Percentiles rank a stretch among this genome's conserved stretches.
Evolutionary conservation across 106 monocot genomes (phyloP).

Genomic region (Chionographis japonica): DNA sequence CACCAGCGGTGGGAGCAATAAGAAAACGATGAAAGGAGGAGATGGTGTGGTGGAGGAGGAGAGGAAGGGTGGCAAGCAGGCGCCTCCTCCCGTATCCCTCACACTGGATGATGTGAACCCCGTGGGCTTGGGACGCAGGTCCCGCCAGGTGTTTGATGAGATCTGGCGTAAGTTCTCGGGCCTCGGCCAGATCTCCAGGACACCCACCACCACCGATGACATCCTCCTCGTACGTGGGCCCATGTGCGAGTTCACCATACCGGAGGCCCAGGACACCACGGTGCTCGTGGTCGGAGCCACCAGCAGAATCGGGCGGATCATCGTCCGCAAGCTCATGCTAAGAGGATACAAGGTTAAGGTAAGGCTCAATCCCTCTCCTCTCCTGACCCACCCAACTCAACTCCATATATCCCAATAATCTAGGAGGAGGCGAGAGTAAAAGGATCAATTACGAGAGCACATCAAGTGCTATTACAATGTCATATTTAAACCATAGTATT

Average conservation of each 20-base stretch:
- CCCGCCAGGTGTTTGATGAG: constrained; percentile 94
- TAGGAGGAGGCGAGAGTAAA: too few species aligned
- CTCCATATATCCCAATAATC: too few species aligned
- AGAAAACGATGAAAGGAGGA: background rate
- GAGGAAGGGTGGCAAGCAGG: background rate
- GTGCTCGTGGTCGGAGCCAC: constrained; percentile 92
- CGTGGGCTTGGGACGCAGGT: constrained; percentile 78
- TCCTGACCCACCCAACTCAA: too few species aligned
- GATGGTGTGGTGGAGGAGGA: background rate
- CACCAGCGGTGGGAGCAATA: background rate
- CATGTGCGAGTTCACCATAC: constrained; percentile 90
- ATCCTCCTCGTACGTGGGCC: constrained; percentile 58
- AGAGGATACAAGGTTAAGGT: constrained; percentile 97
- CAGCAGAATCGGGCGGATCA: constrained; percentile 85
- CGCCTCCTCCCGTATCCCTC: constrained; percentile 6
- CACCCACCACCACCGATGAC: constrained; percentile 43
- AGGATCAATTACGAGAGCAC: too few species aligned
- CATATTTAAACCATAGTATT: too few species aligned
- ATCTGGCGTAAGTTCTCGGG: constrained; percentile 96
- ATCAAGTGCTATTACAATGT: too few species aligned
- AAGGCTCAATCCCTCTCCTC: background rate
- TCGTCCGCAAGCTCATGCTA: constrained; percentile 89
- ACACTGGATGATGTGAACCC: constrained; percentile 84
- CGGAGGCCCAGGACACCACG: constrained; percentile 90
- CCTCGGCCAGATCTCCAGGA: constrained; percentile 85